Percentiles rank a stretch among this genome's conserved stretches.
Evolutionary conservation across 768 basidiomycete species (phyloP).

Genomic region (Agaricus subrufescens): DNA sequence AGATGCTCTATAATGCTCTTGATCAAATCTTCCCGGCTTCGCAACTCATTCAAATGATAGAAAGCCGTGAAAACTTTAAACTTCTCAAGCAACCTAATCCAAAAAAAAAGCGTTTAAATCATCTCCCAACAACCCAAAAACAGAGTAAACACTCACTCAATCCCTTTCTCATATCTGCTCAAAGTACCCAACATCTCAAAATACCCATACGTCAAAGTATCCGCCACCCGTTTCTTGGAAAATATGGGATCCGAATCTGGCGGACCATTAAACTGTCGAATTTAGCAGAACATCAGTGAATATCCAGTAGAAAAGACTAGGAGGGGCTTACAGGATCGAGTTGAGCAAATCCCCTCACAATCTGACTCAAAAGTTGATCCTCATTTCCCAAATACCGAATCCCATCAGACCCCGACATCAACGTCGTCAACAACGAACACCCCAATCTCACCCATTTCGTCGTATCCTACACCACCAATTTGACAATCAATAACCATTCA

Average conservation of each 20-base stretch:
- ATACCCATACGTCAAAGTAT: constrained; percentile 87
- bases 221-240: constrained; percentile 75
- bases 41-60: constrained; percentile 89
- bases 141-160: constrained; percentile 54
- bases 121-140: background rate
- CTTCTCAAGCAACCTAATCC: constrained; percentile 78
- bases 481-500: background rate
- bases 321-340: constrained; percentile 73
- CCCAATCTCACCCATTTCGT: constrained; percentile 84
- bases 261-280: constrained; percentile 61
- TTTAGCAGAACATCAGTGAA: background rate
- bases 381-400: constrained; percentile 74
- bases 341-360: constrained; percentile 84
- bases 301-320: background rate
- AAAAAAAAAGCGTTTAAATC: background rate
- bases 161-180: constrained; percentile 84
- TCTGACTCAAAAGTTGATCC: constrained; percentile 80
- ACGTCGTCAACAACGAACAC: constrained; percentile 74
- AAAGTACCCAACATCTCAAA: constrained; percentile 93
- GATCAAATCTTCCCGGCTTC: constrained; percentile 88
- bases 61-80: constrained; percentile 93
- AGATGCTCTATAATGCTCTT: constrained; percentile 87
- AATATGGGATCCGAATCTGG: constrained; percentile 79
- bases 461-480: constrained; percentile 51
- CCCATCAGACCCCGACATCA: constrained; percentile 82